A percentile compares a stretch with the other conserved stretches of the same genome.
Conservation (phyloP, 2,329 filamentous ascomycete genomes). For the Nannizzia gypsea region DNA sequence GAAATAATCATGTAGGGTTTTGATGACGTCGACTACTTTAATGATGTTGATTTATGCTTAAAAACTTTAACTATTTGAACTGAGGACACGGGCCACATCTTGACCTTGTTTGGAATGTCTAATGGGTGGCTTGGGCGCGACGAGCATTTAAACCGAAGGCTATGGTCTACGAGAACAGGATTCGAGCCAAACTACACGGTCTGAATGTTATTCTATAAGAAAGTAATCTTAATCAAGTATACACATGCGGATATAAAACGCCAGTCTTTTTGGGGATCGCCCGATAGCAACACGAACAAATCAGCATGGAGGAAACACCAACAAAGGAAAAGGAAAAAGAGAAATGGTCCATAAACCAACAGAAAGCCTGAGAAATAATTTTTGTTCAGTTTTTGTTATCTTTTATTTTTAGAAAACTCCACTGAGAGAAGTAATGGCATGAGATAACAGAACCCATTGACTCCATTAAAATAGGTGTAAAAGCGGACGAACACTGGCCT, state of each 20-base stretch:
- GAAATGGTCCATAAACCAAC: background rate
- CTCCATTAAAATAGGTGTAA: background rate
- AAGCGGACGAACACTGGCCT: background rate
- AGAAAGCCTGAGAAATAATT: background rate
- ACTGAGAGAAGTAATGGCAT: too few relatives aligned
- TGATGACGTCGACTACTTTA: too few relatives aligned
- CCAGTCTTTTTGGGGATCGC: background rate
- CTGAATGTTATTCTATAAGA: too few relatives aligned
- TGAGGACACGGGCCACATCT: background rate
- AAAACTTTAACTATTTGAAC: background rate
- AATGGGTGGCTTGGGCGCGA: background rate
- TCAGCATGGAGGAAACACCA: background rate
- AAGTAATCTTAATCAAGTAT: background rate
- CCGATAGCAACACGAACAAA: background rate
- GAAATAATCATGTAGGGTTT: too few relatives aligned
- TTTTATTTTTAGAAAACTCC: too few relatives aligned
- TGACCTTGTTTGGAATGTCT: background rate
- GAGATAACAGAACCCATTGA: background rate
- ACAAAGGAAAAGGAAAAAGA: background rate
- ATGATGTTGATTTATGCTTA: conserved; percentile 3
- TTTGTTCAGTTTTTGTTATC: background rate
- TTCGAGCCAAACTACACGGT: too few relatives aligned
- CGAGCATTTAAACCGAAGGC: background rate
- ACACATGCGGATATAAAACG: conserved; percentile 1
- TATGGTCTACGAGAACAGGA: too few relatives aligned